These are phyloP conservation scores for Plantago elongata DNA, from an alignment of 257 asterid species.

Conservation along the genomic window DNA sequence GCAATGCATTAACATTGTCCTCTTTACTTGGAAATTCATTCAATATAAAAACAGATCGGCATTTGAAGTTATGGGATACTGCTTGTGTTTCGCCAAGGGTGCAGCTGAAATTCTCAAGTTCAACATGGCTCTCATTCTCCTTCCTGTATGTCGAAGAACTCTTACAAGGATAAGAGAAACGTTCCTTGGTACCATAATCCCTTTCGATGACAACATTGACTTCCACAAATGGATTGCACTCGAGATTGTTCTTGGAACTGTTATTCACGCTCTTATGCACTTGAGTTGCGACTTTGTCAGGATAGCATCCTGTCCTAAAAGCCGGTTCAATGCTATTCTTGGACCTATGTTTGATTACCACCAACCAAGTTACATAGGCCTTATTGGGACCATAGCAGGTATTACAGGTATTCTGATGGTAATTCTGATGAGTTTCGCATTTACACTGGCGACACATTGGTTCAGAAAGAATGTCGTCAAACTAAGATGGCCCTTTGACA, in stretches of 20 bases:
- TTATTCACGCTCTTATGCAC: constrained; percentile 46
- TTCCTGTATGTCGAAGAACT: constrained; percentile 79
- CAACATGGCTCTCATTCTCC: constrained; percentile 82
- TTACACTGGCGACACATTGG: constrained; percentile 63
- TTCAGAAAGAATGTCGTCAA: constrained; percentile 72
- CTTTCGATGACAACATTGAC: constrained; percentile 82
- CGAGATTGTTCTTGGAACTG: constrained; percentile 37
- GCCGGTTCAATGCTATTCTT: constrained; percentile 37
- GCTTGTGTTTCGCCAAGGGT: constrained; percentile 72
- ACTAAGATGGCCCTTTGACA: constrained; percentile 53
- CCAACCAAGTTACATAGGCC: constrained; percentile 54
- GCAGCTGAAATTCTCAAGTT: constrained; percentile 72
- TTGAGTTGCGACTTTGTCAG: constrained; percentile 55
- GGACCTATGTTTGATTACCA: constrained; percentile 42
- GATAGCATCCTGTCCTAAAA: constrained; percentile 47
- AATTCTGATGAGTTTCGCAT: constrained; percentile 50
- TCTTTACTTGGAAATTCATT: constrained; percentile 57
- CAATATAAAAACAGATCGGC: constrained; percentile 38
- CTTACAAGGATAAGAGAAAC: constrained; percentile 72
- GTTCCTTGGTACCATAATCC: constrained; percentile 50
- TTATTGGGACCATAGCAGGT: constrained; percentile 41
- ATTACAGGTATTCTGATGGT: constrained; percentile 58
- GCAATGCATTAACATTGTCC: constrained; percentile 39
- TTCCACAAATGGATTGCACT: constrained; percentile 75
- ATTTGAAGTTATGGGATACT: constrained; percentile 68